phyloP scores from a whole-genome alignment of 305 asterid genomes.

The Solanum hybrid region DNA sequence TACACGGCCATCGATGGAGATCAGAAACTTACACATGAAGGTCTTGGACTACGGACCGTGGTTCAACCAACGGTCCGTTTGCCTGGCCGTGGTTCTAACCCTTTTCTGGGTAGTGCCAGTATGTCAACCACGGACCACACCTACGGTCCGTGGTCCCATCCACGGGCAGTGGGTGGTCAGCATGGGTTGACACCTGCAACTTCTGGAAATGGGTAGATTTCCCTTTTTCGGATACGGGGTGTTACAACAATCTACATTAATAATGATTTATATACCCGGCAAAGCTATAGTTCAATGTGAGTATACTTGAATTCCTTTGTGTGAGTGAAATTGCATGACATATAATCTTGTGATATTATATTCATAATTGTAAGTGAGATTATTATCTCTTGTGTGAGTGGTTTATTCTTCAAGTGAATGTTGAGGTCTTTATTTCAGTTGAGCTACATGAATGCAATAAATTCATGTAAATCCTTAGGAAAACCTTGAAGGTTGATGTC shows the following conservation, averaged over 20 bases:
- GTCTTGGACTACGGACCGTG: too few species aligned
- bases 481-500: not conserved
- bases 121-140: too few species aligned
- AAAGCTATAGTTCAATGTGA: not conserved
- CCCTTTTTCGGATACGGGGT: too few species aligned
- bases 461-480: not conserved
- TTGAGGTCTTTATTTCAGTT: not conserved
- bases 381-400: not conserved
- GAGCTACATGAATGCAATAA: not conserved
- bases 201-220: too few species aligned
- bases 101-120: too few species aligned
- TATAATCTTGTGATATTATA: not conserved
- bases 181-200: too few species aligned
- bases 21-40: too few species aligned
- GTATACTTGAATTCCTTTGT: not conserved
- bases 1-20: too few species aligned
- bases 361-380: not conserved
- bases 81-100: too few species aligned
- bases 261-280: not conserved
- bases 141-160: too few species aligned
- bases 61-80: too few species aligned
- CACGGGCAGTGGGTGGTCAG: too few species aligned
- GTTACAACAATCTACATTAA: not conserved
- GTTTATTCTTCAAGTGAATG: not conserved
- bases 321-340: not conserved